A percentile compares a stretch with the other conserved stretches of the same genome.
Conservation (phyloP, 1,139 yeast species). For the Geotrichum restrictum region DNA sequence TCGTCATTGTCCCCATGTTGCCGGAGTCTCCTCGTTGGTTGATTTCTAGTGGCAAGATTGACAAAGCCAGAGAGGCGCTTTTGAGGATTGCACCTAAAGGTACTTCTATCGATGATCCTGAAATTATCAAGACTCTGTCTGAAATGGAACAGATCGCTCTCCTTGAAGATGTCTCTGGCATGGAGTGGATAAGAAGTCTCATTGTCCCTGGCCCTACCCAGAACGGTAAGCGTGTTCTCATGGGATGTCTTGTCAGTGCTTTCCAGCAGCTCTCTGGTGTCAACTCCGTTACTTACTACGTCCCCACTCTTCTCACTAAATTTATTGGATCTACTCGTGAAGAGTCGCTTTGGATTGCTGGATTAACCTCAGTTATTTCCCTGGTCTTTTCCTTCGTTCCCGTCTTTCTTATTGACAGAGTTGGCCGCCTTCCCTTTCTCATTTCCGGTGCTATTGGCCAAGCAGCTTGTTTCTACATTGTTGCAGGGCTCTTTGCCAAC, state of each 20-base stretch:
- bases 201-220: not conserved
- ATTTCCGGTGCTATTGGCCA: conserved; percentile 41
- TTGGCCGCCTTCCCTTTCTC: conserved; percentile 46
- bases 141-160: not conserved
- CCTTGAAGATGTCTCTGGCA: not conserved
- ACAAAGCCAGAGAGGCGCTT: not conserved
- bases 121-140: not conserved
- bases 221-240: not conserved
- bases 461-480: conserved; percentile 42
- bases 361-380: conserved; percentile 32
- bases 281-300: conserved; percentile 53
- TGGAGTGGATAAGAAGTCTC: not conserved
- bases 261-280: conserved; percentile 73
- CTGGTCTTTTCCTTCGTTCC: not conserved
- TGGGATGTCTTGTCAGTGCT: conserved; percentile 40
- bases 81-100: not conserved
- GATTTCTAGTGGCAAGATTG: conserved; percentile 24
- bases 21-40: conserved; percentile 54
- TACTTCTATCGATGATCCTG: not conserved
- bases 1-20: conserved; percentile 26
- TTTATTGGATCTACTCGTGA: conserved; percentile 44
- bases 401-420: conserved; percentile 48
- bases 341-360: conserved; percentile 38
- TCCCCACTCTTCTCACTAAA: conserved; percentile 41
- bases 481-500: conserved; percentile 47